A percentile compares a stretch with the other conserved stretches of the same genome.
Conservation (phyloP, 2,329 filamentous ascomycete genomes). For the Ophiostoma pallidulum region DNA sequence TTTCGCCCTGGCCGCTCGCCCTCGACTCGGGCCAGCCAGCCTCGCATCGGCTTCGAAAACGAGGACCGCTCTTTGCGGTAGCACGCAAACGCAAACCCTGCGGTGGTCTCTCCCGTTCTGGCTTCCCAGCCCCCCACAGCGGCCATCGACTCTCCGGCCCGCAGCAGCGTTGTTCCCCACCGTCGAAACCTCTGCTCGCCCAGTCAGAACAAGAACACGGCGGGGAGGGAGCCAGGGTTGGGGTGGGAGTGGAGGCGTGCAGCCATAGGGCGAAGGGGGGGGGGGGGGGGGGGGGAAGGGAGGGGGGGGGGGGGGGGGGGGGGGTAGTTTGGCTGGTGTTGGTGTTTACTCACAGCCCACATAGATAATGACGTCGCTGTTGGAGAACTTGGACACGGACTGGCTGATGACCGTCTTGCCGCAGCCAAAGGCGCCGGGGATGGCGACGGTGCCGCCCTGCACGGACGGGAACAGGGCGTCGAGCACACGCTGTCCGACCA, state of each 20-base stretch:
- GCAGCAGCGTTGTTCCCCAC: no score
- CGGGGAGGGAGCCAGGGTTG: slow-evolving; percentile 1
- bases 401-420: slow-evolving; percentile 99
- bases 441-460: slow-evolving; percentile 94
- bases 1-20: no score
- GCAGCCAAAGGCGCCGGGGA: slow-evolving; percentile 95
- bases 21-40: no score
- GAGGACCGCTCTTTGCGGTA: no score
- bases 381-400: slow-evolving; percentile 98
- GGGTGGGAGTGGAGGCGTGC: background rate
- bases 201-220: background rate
- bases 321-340: background rate
- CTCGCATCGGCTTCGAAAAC: no score
- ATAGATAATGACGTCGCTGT: slow-evolving; percentile 98
- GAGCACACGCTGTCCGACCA: slow-evolving; percentile 93
- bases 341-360: slow-evolving; percentile 47
- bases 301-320: background rate
- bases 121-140: background rate
- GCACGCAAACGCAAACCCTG: no score
- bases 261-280: no score
- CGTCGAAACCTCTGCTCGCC: background rate
- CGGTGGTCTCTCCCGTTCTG: background rate
- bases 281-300: background rate
- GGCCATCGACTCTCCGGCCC: background rate
- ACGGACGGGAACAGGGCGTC: slow-evolving; percentile 95